Conservation (phyloP, 2,329 filamentous ascomycete genomes). For the Penicillium concentricum region DNA sequence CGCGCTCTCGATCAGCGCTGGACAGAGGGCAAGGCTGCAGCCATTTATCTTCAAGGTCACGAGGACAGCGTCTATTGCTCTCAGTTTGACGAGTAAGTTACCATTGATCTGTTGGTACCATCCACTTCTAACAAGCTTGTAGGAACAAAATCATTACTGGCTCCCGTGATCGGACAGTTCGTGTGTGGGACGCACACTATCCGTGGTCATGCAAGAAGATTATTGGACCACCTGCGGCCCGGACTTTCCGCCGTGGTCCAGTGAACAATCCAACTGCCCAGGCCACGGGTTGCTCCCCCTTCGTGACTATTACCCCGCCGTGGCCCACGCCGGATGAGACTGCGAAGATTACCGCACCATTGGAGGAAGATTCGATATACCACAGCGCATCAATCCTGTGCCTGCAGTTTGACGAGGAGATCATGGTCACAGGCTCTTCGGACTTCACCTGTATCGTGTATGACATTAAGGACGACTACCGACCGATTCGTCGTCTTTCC, state of each 20-base stretch:
- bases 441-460: constrained; percentile 91
- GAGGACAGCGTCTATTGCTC: constrained; percentile 96
- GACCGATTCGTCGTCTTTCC: constrained; percentile 72
- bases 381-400: constrained; percentile 94
- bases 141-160: constrained; percentile 95
- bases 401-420: constrained; percentile 87
- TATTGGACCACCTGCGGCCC: constrained; percentile 71
- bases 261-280: constrained; percentile 51
- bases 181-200: constrained; percentile 92
- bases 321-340: constrained; percentile 58
- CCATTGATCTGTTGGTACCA: neutral
- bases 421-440: constrained; percentile 92
- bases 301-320: constrained; percentile 50
- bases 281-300: constrained; percentile 42
- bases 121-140: constrained; percentile 35
- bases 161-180: constrained; percentile 90
- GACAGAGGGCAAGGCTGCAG: constrained; percentile 73
- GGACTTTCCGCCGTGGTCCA: constrained; percentile 27
- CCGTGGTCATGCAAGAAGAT: constrained; percentile 75
- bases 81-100: constrained; percentile 87
- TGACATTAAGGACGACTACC: constrained; percentile 75
- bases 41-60: constrained; percentile 89
- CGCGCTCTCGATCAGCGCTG: constrained; percentile 75
- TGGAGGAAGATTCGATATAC: constrained; percentile 52
- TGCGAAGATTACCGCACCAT: constrained; percentile 16